Evolutionary conservation across 768 basidiomycete genomes (phyloP), one percentile per base, ranked within the genome.

Genomic region (Suillus ampliporus): DNA sequence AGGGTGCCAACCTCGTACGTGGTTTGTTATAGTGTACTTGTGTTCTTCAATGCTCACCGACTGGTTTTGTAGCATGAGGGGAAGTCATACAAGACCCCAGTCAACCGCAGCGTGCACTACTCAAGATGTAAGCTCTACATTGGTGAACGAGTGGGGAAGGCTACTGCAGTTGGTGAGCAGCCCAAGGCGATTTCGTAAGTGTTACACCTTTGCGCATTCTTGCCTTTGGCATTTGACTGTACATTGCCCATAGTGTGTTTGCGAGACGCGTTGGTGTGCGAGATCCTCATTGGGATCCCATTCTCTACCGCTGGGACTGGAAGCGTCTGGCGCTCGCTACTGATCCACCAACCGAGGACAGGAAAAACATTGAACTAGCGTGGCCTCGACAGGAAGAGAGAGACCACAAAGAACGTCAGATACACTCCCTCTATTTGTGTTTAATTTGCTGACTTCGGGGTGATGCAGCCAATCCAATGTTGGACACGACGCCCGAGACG

Each of bases 101-200:
- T 73, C 31, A 68, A 71, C 67, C 69, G 68, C 63, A 79, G 65
- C 11, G 86, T 87, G 61, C 89, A 91, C 72, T 95, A 95, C 71
- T 90, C 92, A 1, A 82, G 85, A 68, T 92, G 91, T 72, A 92
- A 94, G 70, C 82, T 95, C 28, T 91, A 86, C 71, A 74, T 94
- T 58, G 90, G 90, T 17, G 82, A 89, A 64, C 84, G 82, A 69
- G 84, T 86, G 66, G 82, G 88, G 64, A 84, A 86, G 35, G 75
- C 83, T n/a, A 51, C 50, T 28, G 72, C 76, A 56, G 15, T 66
- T 66, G 76, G 75, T 46, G 81, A 79, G 67, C 70, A 74, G 54
- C 73, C 75, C 43, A 71, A 76, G 58, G 75, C 72, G 57, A 59
- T 82, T 37, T 82, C 85, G 87, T 88, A 69, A 69, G 86, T 75